Conservation (phyloP, 345 rosid species). For the Erodium maritimum region DNA sequence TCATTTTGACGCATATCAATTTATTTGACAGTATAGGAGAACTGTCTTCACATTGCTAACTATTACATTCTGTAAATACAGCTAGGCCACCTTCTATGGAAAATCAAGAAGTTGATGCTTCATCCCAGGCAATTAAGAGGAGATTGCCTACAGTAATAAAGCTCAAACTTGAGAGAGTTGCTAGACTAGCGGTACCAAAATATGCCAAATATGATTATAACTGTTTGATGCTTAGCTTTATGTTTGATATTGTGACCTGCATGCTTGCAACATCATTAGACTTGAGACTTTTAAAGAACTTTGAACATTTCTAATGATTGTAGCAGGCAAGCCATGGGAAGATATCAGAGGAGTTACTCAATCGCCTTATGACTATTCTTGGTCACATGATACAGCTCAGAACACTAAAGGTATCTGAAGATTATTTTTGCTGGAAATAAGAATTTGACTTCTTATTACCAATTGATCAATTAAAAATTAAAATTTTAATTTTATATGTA, state of each 20-base stretch:
- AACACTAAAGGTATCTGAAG: conserved; percentile 69
- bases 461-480: not conserved
- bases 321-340: conserved; percentile 73
- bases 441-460: not conserved
- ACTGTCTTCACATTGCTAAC: conserved; percentile 3
- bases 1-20: conserved; percentile 1
- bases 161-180: conserved; percentile 61
- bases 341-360: conserved; percentile 64
- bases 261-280: not conserved
- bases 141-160: conserved; percentile 65
- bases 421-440: conserved; percentile 1
- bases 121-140: conserved; percentile 66
- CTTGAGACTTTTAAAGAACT: conserved; percentile 9
- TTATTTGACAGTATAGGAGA: conserved; percentile 2
- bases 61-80: conserved; percentile 20
- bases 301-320: conserved; percentile 9
- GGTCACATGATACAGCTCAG: conserved; percentile 87
- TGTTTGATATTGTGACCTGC: not conserved
- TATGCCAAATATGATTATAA: not conserved
- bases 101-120: conserved; percentile 63
- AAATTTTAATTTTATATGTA: not conserved
- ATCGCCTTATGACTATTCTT: conserved; percentile 76
- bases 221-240: conserved; percentile 1
- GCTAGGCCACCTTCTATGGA: conserved; percentile 74
- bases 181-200: conserved; percentile 55